A percentile compares a stretch with the other conserved stretches of the same genome.
phyloP scores from a whole-genome alignment of 2,329 filamentous ascomycete genomes.

The Alternaria hordeiaustralica region DNA sequence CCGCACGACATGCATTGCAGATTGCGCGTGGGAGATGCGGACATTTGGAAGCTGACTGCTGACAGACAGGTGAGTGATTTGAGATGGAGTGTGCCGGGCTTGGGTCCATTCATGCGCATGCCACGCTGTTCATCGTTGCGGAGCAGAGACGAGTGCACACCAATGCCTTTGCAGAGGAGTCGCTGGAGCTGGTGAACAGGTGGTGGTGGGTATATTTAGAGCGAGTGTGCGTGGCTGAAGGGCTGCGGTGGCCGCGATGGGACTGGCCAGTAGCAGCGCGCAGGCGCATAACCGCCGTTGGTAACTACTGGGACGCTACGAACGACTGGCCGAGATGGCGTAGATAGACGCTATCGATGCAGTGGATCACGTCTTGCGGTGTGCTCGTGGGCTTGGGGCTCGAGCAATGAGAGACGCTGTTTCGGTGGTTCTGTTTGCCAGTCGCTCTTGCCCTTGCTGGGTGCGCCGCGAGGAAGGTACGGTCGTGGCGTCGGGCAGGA shows the following conservation, averaged over 20 bases:
- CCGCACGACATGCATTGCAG: constrained; percentile 24
- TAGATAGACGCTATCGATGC: constrained; percentile 33
- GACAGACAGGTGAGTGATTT: constrained; percentile 1
- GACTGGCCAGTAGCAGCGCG: constrained; percentile 20
- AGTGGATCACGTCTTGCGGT: constrained; percentile 33
- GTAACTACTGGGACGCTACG: constrained; percentile 17
- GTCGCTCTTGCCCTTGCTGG: constrained; percentile 13
- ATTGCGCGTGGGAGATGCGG: constrained; percentile 25
- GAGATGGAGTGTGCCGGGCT: background rate
- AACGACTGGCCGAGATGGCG: constrained; percentile 28
- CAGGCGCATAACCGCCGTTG: constrained; percentile 34
- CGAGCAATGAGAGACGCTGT: constrained; percentile 33
- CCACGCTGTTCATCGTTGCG: background rate
- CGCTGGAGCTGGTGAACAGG: constrained; percentile 8
- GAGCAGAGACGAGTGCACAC: background rate
- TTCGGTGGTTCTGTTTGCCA: constrained; percentile 15
- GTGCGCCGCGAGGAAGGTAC: background rate
- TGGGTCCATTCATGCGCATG: constrained; percentile 9
- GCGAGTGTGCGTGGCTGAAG: constrained; percentile 28
- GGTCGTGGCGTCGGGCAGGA: constrained; percentile 1
- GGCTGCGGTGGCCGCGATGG: constrained; percentile 12
- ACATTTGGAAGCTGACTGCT: constrained; percentile 15
- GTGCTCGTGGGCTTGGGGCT: constrained; percentile 22
- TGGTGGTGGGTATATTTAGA: constrained; percentile 28
- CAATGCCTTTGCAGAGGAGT: background rate